A percentile compares a stretch with the other conserved stretches of the same genome.
These are phyloP conservation scores for Euphrasia arctica DNA, from an alignment of 305 asterid species.

Conservation along the genomic window DNA sequence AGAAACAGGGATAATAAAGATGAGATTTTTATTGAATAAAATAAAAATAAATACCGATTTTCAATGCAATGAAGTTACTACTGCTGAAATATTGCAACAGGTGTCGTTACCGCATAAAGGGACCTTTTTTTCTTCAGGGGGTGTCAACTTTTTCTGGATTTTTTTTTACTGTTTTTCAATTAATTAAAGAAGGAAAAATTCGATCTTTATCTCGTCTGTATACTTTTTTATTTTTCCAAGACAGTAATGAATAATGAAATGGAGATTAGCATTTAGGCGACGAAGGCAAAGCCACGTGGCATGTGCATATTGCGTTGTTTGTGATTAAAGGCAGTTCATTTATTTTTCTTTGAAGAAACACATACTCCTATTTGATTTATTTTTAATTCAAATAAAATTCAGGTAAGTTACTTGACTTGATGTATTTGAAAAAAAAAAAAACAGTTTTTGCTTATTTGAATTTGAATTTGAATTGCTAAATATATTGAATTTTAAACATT, in stretches of 20 bases:
- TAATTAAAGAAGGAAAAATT: not conserved
- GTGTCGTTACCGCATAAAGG: slow-evolving; percentile 22
- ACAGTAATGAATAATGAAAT: not conserved
- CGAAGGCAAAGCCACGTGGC: slow-evolving; percentile 35
- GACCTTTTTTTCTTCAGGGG: slow-evolving; percentile 19
- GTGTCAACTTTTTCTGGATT: not conserved
- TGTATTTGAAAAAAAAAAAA: too few species aligned
- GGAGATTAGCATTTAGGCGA: not conserved
- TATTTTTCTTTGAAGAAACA: not conserved
- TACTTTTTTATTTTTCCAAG: not conserved
- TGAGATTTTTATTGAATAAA: not conserved
- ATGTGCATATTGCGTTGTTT: slow-evolving; percentile 12
- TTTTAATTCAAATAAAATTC: not conserved
- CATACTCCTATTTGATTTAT: too few species aligned
- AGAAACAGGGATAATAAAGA: slow-evolving; percentile 19
- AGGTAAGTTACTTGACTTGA: not conserved
- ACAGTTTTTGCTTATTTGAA: too few species aligned
- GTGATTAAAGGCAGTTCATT: not conserved
- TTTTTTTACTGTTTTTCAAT: not conserved
- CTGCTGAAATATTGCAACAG: slow-evolving; percentile 24
- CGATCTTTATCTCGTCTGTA: slow-evolving; percentile 16
- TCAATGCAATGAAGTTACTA: slow-evolving; percentile 19
- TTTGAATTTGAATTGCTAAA: too few species aligned
- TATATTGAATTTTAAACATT: too few species aligned
- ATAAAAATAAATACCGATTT: not conserved